Evolutionary conservation across 805 yeast genomes (phyloP), one percentile per base, ranked within the genome.

Genomic region (Martiniozyma abietophila): DNA sequence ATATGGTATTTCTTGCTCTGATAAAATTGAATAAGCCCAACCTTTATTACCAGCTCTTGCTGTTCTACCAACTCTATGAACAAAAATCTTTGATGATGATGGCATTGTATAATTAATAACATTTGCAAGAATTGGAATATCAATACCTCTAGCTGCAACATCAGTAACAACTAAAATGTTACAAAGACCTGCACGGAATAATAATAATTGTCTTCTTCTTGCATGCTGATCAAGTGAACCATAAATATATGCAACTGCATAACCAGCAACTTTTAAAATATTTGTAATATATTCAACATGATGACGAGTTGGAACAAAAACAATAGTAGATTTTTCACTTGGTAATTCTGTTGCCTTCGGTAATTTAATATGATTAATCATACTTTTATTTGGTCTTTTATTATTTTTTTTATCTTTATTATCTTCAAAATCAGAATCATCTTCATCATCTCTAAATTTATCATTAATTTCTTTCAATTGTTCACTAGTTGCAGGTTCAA

Each of bases 31-130:
- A 55, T 83, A 92, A 0, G 98, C 99, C 94, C 96, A 86, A 53
- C 99, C 99, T 47, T 71, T 76, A 54, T 85, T 80, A 54, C 99
- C 99, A 7, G 98, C 98, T 70, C 99, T 81, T 8, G 98, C 99
- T 29, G 99, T 92, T 70, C 99, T 79, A 58, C 99, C 99, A 30
- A 92, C 97, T 62, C 99, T 76, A 61, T 92, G 99, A 36, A 92
- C 73, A 58, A 92, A 92, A 39, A 89, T 81, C 58, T 94, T 92
- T 4, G 96, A 85, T 2, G 94, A 79, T 1, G 85, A 80, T 8
- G 97, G 97, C 40, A 92, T 66, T 1, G 95, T 76, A 58, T 73
- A 92, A 56, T 92, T 92, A 46, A 92, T 71, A 34, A 92, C 99
- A 52, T 94, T 88, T 6, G 97, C 95, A 52, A 92, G 70, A 37